A percentile compares a stretch with the other conserved stretches of the same genome.
phyloP scores from a whole-genome alignment of 129 eudicot genomes.

The Solidago caesia region DNA sequence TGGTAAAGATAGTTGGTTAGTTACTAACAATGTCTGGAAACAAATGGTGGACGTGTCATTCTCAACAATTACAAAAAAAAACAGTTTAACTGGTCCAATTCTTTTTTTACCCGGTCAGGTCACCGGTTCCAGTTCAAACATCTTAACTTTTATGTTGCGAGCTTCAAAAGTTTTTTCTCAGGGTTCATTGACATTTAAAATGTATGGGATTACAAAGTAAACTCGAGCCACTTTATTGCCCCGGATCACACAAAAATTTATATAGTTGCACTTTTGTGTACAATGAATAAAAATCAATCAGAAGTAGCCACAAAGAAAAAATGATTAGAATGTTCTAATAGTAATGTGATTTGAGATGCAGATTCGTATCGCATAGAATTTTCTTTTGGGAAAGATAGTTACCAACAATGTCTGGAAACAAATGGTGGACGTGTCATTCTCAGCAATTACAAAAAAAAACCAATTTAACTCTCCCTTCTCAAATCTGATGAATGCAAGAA shows the following conservation, averaged over 20 bases:
- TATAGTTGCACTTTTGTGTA: neutral
- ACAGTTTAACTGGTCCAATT: neutral
- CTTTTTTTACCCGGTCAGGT: no score
- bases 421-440: conserved; percentile 1
- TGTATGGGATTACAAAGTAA: no score
- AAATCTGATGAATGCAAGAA: neutral
- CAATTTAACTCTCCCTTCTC: neutral
- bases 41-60: neutral
- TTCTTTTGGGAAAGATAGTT: conserved; percentile 7
- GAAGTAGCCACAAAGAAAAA: neutral
- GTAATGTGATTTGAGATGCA: conserved; percentile 6
- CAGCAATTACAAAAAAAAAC: neutral
- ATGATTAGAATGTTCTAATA: neutral
- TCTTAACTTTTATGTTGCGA: no score
- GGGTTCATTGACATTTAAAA: no score
- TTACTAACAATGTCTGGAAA: conserved; percentile 9
- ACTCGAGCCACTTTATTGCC: no score
- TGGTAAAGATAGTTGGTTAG: neutral
- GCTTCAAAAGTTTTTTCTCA: no score
- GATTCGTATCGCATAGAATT: neutral
- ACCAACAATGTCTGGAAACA: conserved; percentile 3
- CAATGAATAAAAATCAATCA: no score
- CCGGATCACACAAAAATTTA: no score
- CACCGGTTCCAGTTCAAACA: no score
- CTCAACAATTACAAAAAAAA: conserved; percentile 6